phyloP scores from a whole-genome alignment of 140 eudicot species.

The Ambrosia hybrid region DNA sequence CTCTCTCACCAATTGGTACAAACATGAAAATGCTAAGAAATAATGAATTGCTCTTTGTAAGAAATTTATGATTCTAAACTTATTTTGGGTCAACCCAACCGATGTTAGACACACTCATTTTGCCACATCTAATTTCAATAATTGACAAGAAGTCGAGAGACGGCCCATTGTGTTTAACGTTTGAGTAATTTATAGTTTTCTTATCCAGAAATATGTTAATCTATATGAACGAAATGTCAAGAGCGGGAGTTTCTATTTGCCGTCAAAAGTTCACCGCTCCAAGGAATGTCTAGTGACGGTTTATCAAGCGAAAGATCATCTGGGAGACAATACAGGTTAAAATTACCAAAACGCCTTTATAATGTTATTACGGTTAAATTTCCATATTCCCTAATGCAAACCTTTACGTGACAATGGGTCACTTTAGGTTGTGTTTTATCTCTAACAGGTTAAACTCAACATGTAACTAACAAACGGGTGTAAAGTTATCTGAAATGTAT shows the following conservation, averaged over 20 bases:
- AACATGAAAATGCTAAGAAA: neutral
- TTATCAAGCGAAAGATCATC: constrained; percentile 34
- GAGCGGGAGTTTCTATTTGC: constrained; percentile 68
- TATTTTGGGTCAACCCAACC: too few species aligned
- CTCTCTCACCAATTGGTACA: neutral
- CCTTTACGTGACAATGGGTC: neutral
- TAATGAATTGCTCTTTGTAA: neutral
- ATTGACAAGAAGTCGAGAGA: too few species aligned
- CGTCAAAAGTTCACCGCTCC: constrained; percentile 69
- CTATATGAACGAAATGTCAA: constrained; percentile 59
- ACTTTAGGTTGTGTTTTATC: neutral
- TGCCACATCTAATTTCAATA: too few species aligned
- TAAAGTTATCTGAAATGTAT: neutral
- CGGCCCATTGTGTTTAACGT: too few species aligned
- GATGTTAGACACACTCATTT: too few species aligned
- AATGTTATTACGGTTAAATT: neutral
- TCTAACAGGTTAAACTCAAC: too few species aligned
- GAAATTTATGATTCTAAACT: too few species aligned
- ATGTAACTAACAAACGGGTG: too few species aligned
- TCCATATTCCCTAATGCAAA: neutral
- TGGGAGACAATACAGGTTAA: constrained; percentile 10
- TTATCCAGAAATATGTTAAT: constrained; percentile 51
- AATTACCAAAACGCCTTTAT: neutral
- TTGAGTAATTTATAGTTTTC: neutral
- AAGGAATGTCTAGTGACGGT: constrained; percentile 56